Evolutionary conservation across 306 rosid species (phyloP).

Genomic region (Argentina anserina): DNA sequence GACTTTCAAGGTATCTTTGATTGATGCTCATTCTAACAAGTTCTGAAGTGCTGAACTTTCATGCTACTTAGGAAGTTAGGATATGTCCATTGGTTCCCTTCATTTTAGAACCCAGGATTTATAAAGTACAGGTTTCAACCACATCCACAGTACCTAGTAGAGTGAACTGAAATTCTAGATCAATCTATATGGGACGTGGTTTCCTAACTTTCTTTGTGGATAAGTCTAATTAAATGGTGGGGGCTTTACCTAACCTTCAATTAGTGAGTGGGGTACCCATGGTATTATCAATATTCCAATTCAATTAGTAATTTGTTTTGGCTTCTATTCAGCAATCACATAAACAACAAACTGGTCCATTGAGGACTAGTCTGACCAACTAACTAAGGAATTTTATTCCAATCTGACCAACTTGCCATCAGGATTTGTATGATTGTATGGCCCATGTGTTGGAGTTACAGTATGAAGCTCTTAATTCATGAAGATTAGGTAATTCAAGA

Average conservation of each 20-base stretch:
- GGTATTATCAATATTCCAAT: background rate
- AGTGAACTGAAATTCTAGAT: no score
- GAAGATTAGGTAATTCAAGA: no score
- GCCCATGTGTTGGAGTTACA: background rate
- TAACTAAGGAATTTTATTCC: conserved; percentile 1
- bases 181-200: no score
- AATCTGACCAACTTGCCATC: background rate
- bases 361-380: background rate
- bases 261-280: background rate
- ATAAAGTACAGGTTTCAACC: no score
- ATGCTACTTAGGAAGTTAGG: background rate
- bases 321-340: background rate
- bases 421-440: background rate
- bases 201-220: background rate
- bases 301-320: background rate
- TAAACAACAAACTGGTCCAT: background rate
- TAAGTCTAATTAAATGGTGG: background rate
- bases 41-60: background rate
- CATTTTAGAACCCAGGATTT: no score
- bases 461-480: no score
- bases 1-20: background rate
- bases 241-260: background rate
- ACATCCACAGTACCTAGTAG: no score
- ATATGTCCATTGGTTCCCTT: background rate
- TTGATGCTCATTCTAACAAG: background rate